These are phyloP conservation scores for Mycena belliarum DNA, from an alignment of 768 basidiomycete genomes.

Conservation along the genomic window DNA sequence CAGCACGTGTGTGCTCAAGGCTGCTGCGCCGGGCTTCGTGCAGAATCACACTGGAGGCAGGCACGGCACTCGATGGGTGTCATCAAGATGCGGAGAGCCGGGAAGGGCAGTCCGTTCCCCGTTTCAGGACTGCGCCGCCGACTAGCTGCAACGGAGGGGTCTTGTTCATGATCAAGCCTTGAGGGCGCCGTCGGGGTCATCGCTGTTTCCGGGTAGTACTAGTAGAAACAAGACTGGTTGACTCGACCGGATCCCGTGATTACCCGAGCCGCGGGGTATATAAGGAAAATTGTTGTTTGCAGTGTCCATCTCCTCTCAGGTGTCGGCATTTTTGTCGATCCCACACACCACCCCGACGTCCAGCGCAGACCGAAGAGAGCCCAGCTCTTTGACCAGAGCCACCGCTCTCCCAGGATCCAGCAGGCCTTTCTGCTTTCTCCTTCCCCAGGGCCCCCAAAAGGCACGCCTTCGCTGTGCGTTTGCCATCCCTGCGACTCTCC, in stretches of 20 bases:
- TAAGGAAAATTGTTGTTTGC: constrained; percentile 18
- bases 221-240: no score
- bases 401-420: background rate
- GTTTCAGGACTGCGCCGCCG: no score
- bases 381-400: constrained; percentile 14
- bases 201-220: no score
- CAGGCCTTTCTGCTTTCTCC: constrained; percentile 27
- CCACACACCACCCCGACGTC: constrained; percentile 38
- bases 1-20: no score
- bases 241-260: no score
- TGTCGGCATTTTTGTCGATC: constrained; percentile 49
- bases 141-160: no score
- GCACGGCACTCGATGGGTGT: background rate
- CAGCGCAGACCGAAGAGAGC: constrained; percentile 48
- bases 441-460: constrained; percentile 58
- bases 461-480: constrained; percentile 94
- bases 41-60: background rate
- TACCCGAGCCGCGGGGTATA: constrained; percentile 20
- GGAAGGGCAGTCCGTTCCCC: background rate
- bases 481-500: constrained; percentile 46
- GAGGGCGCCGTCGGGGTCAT: no score
- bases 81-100: background rate
- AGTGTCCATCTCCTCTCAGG: constrained; percentile 33
- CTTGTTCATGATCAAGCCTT: no score
- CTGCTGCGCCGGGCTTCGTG: no score